phyloP scores from a whole-genome alignment of 2,329 filamentous ascomycete genomes.

The Periconia sp. region DNA sequence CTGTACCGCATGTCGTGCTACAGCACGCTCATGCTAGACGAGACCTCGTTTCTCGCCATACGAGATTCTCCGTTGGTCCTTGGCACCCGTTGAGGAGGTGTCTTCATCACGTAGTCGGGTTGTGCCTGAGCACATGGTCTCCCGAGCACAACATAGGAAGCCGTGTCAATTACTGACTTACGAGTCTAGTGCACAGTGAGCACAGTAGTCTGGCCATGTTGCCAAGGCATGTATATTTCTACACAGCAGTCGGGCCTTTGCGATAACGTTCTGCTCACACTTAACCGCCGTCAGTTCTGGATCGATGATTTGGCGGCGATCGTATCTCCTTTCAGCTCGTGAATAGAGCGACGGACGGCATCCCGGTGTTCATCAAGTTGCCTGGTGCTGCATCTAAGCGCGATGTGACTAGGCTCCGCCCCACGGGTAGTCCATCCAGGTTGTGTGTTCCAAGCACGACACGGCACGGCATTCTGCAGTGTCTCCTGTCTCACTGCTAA shows the following conservation, averaged over 20 bases:
- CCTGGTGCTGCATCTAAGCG: slow-evolving; percentile 1
- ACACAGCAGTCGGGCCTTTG: neutral
- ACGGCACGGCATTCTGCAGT: slow-evolving; percentile 6
- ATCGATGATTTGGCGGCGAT: too few relatives aligned
- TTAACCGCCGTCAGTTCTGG: neutral
- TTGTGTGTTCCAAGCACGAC: slow-evolving; percentile 1
- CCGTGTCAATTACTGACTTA: too few relatives aligned
- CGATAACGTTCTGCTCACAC: neutral
- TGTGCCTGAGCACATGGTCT: neutral
- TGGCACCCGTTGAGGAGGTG: neutral
- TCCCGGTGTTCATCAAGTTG: slow-evolving; percentile 7
- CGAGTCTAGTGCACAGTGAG: too few relatives aligned
- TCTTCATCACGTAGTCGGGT: neutral
- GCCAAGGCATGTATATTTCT: neutral
- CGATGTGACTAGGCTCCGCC: slow-evolving; percentile 1
- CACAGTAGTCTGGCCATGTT: too few relatives aligned
- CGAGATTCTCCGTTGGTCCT: neutral
- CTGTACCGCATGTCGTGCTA: neutral
- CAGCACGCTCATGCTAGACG: too few relatives aligned
- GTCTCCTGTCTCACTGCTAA: slow-evolving; percentile 7
- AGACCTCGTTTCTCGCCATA: neutral
- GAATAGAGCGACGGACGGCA: neutral
- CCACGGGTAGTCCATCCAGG: neutral
- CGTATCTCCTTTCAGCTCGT: neutral
- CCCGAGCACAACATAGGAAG: neutral